Evolutionary conservation across 768 basidiomycete genomes (phyloP), one percentile per base, ranked within the genome.

Genomic region (Pleurotus djamor): DNA sequence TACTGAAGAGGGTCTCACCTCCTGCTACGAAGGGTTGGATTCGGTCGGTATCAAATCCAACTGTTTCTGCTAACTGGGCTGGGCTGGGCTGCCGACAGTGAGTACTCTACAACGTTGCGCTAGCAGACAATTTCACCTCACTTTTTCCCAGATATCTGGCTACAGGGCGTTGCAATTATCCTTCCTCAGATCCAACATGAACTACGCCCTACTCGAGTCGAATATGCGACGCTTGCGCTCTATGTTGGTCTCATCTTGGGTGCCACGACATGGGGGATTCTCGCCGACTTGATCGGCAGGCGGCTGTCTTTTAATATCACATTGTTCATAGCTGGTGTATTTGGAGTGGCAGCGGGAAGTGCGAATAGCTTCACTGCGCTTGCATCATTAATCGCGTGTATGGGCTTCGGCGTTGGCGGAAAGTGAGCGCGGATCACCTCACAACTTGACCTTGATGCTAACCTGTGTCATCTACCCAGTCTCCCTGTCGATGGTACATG

Each of bases 361-460:
- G 74, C 79, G 12, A 68, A 75, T 3, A 79, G 75, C 62, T 83
- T 83, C 61, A 71, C 75, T 35, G 65, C 77, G 1, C 79, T 83
- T 63, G 79, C 75, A 32, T 72, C 79, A 21, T 66, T 83, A 56
- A 68, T 76, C 13, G 79, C 79, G 8, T 81, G 77, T 61, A 65
- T 80, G 61, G 81, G 79, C 28, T 79, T 83, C 54, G 81, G 81
- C 28, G 65, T 82, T 8, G 80, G 82, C 52, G 82, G 83, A 66
- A 79, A 83, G 79, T 76, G 66, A 59, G 83, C 67, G 6, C 65
- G 70, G 38, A 41, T 41, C 10, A 41, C 38, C n/a, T 41, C 38
- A 10, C 47, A 36, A 37, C 48, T n/a, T 63, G 71, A 51, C 21
- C 21, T 28, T 28, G 21, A 28, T 28, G 21, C 5, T 64, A 63